Evolutionary conservation across 2,329 filamentous ascomycete species (phyloP), one percentile per base, ranked within the genome.

Genomic region (Pseudocercospora macadamiae): DNA sequence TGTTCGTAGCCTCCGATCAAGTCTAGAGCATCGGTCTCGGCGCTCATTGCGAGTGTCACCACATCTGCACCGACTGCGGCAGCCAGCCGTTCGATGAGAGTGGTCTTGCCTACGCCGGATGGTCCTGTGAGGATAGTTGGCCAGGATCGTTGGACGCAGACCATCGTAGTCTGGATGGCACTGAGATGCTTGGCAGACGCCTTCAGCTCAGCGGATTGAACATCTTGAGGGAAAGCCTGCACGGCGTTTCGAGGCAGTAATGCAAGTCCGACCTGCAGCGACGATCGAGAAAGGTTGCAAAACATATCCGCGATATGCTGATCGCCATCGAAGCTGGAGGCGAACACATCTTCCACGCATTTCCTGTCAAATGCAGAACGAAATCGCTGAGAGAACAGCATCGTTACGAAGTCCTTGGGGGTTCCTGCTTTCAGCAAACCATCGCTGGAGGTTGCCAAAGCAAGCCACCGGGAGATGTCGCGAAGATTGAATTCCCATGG

Each of bases 401-500:
- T 83, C 61, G 91, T 84, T 14, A 96, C 80, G 73, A 96, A 96
- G 71, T 96, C 89, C 49, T 85, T 81, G 6, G 85, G 81, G 28
- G 78, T 78, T 2, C 85, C 85, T 23, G 83, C 82, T 23, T 81
- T 76, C 16, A 93, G 78, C 12, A 91, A 76, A 3, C 85, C 80
- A 42, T 87, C 81, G 1, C 81, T 72, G 0, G 84, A 84, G 9
- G 83, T 82, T 28, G 90, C 79, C 12, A 97, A 76, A 65, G 89
- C 85, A 48, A 97, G 78, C 93, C 93, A 97, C 61, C 93, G 85
- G 55, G 95, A 84, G 2, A 91, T 90, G 73, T 97, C 93, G 73
- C 92, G 88, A 64, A 99, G 78, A 69, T 96, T 99, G 73, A 96
- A 95, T 71, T 97, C 95, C 95, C 92, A 99, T 1, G 96, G 95